Evolutionary conservation across 2,329 filamentous ascomycete species (phyloP), one percentile per base, ranked within the genome.

Genomic region (Phyllosticta capitalensis): DNA sequence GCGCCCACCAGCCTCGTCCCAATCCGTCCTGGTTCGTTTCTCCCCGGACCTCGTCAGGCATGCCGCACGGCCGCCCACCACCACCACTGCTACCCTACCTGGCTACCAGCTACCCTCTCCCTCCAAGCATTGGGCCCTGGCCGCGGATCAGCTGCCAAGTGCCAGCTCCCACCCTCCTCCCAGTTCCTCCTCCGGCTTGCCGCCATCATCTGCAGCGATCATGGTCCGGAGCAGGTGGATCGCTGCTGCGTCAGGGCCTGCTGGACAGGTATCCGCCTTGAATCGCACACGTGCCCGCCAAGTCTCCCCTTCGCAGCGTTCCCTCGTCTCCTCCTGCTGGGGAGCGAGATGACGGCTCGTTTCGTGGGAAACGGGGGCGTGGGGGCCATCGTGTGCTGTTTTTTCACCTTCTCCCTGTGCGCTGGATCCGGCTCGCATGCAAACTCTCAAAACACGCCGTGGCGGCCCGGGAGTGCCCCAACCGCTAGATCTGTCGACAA

Each of bases 401-500:
- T 22, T 49, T 21, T 22, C 10, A 14, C 9, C 30, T 38, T 38
- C 30, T 38, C 30, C 30, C 30, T 38, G 30, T 38, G 30, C 30
- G 30, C 9, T 38, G 30, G 30, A 10, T 38, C 30, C 30, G 30
- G 30, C 30, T 38, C 30, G 30, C 30, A 38, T 38, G 30, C 30
- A 38, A 38, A 38, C 30, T 38, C 30, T 38, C 30, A 38, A 38
- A 38, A 38, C 49, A 51, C 49, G 49, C 52, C 10, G 57, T 45
- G 38, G 52, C 57, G 57, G 57, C 57, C 57, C 52, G 57, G 21
- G 57, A 52, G 52, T 52, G 57, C 57, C 57, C 57, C 24, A 55
- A 59, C 54, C 57, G 57, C 57, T 48, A 55, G 54, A 54, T 52
- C 54, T 52, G 52, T 45, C 26, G 57, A 51, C 52, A 24, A 71